Base-by-base conservation (phyloP, 202 grass and related monocot species). In the Thinopyrum obtusiflorum region DNA sequence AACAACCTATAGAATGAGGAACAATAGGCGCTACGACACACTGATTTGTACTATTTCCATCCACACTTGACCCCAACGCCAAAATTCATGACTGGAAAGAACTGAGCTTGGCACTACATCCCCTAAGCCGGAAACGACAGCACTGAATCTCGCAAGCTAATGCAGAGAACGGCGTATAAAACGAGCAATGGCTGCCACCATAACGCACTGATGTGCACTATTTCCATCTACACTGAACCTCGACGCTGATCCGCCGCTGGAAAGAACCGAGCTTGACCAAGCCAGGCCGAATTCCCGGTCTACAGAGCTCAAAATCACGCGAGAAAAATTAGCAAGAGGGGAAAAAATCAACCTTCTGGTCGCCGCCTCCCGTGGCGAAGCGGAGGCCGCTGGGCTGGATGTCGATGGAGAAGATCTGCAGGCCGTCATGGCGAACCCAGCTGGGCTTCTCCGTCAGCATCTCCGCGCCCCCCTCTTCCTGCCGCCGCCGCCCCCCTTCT, bases 381-480 rank as follows among this genome's bases (percentile, higher is more conserved):
- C 93, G 85, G 73, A 90, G 83, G 63, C 90, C 97, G 26, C 90
- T 90, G 13, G 92, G 86, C 82, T 98, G 97, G 85, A 98, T 90
- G 67, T 98, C 97, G 90, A 98, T 94, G 60, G 97, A 98, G 97
- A 98, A 98, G 90, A 98, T 98, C 89, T 98, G 97, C 84, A 98
- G 80, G 23, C 93, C 92, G 32, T 98, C 97, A 71, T 98, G 97
- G 36, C 90, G 88, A 88, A 98, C 87, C 96, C 96, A 98, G 85
- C 53, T 87, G 32, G 96, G 96, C 46, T 98, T 98, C 80, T 98
- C 93, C n/a, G 93, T 94, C 68, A 98, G 95, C 96, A 98, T 98
- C 68, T 86, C 76, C 47, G 39, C 39, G 21, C 27, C 4, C 72
- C 27, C 13, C 4, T 9, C 23, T 67, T 2, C 61, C 8, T 33